Percentiles rank a stretch among this genome's conserved stretches.
Conservation (phyloP, 208 protist genomes). For the Polymyxa betae region DNA sequence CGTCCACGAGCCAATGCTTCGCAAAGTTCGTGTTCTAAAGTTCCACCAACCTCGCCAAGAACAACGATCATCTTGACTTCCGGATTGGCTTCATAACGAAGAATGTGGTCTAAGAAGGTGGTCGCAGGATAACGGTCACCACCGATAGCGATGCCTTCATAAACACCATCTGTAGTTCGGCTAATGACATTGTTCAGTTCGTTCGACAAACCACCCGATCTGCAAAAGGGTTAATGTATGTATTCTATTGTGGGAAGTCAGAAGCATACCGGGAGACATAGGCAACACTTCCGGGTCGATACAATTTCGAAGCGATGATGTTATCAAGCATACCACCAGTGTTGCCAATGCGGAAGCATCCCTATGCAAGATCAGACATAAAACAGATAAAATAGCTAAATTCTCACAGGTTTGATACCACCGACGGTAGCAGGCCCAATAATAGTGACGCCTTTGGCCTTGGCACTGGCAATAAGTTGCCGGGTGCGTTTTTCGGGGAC, state of each 20-base stretch:
- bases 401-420: constrained; percentile 72
- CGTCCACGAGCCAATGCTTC: constrained; percentile 23
- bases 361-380: constrained; percentile 57
- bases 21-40: constrained; percentile 61
- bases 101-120: constrained; percentile 79
- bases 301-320: constrained; percentile 80
- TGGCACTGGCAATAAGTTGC: constrained; percentile 67
- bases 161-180: constrained; percentile 74
- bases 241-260: neutral
- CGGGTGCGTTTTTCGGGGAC: constrained; percentile 75
- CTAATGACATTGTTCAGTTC: constrained; percentile 84
- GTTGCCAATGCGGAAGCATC: constrained; percentile 80
- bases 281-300: constrained; percentile 79
- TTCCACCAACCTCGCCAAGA: constrained; percentile 75
- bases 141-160: constrained; percentile 82
- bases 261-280: constrained; percentile 76
- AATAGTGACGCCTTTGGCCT: constrained; percentile 68
- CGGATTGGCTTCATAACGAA: constrained; percentile 75
- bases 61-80: constrained; percentile 81
- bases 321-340: constrained; percentile 81
- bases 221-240: neutral
- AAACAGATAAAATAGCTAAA: no score
- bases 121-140: constrained; percentile 81
- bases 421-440: constrained; percentile 83
- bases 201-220: constrained; percentile 79